Evolutionary conservation across 495 filamentous ascomycete species (phyloP).

Genomic region (Clohesyomyces aquaticus): DNA sequence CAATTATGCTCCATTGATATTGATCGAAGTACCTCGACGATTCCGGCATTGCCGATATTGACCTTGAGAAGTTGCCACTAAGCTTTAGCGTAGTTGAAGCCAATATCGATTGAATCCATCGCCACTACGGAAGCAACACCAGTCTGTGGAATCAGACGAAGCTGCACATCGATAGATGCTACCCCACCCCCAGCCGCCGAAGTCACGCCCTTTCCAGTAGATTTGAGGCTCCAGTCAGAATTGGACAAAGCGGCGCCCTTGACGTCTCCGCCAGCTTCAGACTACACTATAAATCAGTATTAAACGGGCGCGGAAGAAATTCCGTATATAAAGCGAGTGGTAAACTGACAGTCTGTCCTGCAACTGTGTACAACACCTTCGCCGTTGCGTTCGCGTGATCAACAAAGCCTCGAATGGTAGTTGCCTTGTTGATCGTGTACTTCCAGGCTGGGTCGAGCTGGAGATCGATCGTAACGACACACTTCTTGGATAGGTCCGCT

Average conservation of each 20-base stretch:
- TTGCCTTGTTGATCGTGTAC: conserved; percentile 29
- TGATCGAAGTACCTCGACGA: too few species aligned
- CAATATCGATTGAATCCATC: conserved; percentile 17
- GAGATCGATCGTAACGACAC: conserved; percentile 16
- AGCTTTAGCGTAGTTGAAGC: conserved; percentile 14
- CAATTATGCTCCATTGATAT: too few species aligned
- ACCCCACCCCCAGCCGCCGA: conserved; percentile 22
- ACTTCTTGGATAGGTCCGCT: conserved; percentile 1
- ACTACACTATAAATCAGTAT: too few species aligned
- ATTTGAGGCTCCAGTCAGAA: background rate
- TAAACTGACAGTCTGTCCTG: conserved; percentile 5
- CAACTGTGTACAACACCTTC: conserved; percentile 7
- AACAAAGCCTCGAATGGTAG: conserved; percentile 12
- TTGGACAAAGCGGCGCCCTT: background rate
- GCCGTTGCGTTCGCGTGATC: background rate
- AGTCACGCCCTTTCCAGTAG: background rate
- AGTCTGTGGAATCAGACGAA: background rate
- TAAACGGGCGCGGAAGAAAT: background rate
- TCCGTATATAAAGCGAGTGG: background rate
- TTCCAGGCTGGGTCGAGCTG: conserved; percentile 23
- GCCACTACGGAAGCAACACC: background rate
- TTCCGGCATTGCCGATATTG: too few species aligned
- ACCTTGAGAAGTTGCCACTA: too few species aligned
- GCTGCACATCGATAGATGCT: conserved; percentile 4
- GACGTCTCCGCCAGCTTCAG: conserved; percentile 1